phyloP scores from a whole-genome alignment of 306 rosid genomes.

The Cicer chorassanicum region DNA sequence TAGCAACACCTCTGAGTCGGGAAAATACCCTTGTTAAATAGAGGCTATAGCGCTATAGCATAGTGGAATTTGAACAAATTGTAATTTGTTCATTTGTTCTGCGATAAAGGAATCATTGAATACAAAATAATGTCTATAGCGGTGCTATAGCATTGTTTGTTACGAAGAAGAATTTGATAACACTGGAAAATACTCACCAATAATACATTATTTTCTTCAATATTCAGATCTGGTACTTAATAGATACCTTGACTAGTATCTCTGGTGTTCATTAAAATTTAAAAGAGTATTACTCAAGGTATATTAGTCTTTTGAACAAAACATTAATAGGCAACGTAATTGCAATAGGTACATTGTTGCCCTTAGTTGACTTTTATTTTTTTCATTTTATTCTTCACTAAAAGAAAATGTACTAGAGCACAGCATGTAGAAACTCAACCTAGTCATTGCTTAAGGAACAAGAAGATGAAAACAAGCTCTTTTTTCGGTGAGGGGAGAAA shows the following conservation, averaged over 20 bases:
- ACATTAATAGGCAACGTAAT: neutral
- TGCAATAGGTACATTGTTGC: neutral
- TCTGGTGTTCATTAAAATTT: slow-evolving; percentile 14
- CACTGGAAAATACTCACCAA: neutral
- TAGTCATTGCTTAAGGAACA: neutral
- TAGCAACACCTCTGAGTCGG: neutral
- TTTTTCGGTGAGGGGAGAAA: neutral
- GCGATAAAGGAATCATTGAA: too few species aligned
- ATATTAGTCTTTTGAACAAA: slow-evolving; percentile 1
- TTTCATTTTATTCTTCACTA: neutral
- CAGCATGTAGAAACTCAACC: neutral
- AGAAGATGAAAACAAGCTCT: neutral
- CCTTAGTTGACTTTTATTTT: too few species aligned
- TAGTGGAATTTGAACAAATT: too few species aligned
- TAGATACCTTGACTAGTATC: slow-evolving; percentile 11
- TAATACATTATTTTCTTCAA: neutral
- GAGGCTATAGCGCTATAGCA: too few species aligned
- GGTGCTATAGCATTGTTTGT: too few species aligned
- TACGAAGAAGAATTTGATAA: too few species aligned
- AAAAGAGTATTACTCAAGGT: slow-evolving; percentile 12
- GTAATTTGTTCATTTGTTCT: too few species aligned
- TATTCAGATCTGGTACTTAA: slow-evolving; percentile 4
- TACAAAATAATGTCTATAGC: too few species aligned
- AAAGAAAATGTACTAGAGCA: slow-evolving; percentile 19
- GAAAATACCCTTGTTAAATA: neutral